Evolutionary conservation across 176 grass and related monocot species (phyloP).

Genomic region (Areca catechu): DNA sequence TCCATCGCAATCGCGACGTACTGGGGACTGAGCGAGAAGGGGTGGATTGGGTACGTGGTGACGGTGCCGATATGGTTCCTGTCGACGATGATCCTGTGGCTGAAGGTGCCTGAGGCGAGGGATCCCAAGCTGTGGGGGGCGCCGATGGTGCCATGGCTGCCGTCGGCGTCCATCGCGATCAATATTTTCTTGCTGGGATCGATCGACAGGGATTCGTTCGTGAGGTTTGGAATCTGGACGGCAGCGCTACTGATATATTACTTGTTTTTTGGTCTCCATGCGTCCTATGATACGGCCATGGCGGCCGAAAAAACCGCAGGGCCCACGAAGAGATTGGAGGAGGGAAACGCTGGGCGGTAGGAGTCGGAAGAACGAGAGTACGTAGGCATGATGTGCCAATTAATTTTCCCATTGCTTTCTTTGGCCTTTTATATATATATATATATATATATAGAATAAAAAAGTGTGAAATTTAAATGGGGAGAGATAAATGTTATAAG

Average conservation of each 20-base stretch:
- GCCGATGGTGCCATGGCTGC: slow-evolving; percentile 34
- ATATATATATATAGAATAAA: no score
- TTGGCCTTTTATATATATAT: no score
- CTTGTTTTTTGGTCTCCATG: slow-evolving; percentile 81
- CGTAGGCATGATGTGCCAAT: no score
- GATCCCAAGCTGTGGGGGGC: slow-evolving; percentile 36
- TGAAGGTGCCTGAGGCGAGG: slow-evolving; percentile 31
- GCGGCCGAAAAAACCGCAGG: not conserved
- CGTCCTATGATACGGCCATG: slow-evolving; percentile 72
- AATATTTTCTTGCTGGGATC: slow-evolving; percentile 89
- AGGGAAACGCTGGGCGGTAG: not conserved
- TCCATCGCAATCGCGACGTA: slow-evolving; percentile 25
- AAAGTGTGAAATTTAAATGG: no score
- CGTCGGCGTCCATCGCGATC: slow-evolving; percentile 40
- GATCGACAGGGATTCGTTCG: slow-evolving; percentile 70
- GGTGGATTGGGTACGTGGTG: slow-evolving; percentile 30
- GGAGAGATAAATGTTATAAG: no score
- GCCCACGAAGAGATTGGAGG: slow-evolving; percentile 21
- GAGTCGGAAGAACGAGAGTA: no score
- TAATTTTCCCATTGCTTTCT: no score
- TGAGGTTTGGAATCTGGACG: slow-evolving; percentile 68
- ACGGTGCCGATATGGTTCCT: slow-evolving; percentile 31
- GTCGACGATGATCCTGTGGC: slow-evolving; percentile 21
- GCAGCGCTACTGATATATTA: slow-evolving; percentile 59
- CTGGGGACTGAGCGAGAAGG: slow-evolving; percentile 12